Base-by-base conservation (phyloP, 2,329 filamentous ascomycete species). In the Talaromyces sp. region DNA sequence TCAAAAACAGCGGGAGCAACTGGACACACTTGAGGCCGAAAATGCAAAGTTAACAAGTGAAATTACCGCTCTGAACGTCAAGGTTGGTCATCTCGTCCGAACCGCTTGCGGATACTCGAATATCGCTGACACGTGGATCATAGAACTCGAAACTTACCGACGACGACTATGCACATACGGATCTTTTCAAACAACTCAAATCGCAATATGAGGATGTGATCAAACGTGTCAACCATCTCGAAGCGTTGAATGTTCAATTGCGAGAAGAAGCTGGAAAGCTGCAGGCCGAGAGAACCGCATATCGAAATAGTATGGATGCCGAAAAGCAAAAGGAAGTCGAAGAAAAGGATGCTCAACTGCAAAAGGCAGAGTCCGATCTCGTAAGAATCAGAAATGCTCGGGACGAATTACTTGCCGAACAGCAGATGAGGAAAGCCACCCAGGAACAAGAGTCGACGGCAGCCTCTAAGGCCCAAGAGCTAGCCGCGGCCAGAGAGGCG, bases 181-280 rank as follows among this genome's bases (percentile, higher is more conserved):
- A 97, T 71, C 85, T 97, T 3, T 99, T 97, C 84, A 98, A 97
- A 79, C 88, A 91, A 68, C 86, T 97, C 73, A 96, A 93, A 79
- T 86, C 86, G 27, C 92, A 97, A 72, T 91, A 96, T 71, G 95
- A 98, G 73, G 94, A 98, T 71, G 86, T 96, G 9, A 92, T 97
- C 70, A 94, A 92, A 76, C 89, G 92, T 43, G 89, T 97, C 73
- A 99, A 99, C 76, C 89, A 94, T 71, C 80, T 98, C 14, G 94
- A 98, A 77, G 92, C 92, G 3, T 90, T 89, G 13, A 97, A 97
- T 76, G 89, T 90, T 66, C 89, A 93, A 69, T 78, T 98, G 35
- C 88, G 90, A 41, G 90, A 96, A 75, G 93, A 97, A 72, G 89
- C 91, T 6, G 89, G 94, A 72, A 96, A 90, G 75, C 81, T 93